Evolutionary conservation across 2,329 filamentous ascomycete genomes (phyloP), one percentile per base, ranked within the genome.

Genomic region (Dactylellina sp.): DNA sequence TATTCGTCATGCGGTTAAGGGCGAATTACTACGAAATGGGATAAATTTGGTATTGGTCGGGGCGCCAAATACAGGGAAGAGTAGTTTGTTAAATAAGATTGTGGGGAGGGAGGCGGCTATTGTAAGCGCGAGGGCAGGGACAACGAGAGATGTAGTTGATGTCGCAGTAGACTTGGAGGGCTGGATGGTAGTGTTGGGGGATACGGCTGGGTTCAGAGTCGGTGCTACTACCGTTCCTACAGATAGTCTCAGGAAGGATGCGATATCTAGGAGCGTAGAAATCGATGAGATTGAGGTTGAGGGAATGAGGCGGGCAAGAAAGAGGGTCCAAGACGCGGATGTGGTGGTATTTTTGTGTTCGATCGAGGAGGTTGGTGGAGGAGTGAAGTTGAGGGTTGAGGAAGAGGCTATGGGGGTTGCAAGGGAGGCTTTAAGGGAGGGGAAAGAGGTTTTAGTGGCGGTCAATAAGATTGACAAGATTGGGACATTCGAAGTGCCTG

Each of bases 41-140:
- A 96, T 99, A 76, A 88, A 87, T 64, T 88, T 99, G 71, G 91
- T 94, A 1, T 84, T 99, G 1, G 84, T 99, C 0, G 95, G 95
- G 0, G 92, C 93, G 5, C 95, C 95, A 0, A 99, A 99, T 79
- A 93, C 89, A 0, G 95, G 95, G 12, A 99, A 99, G 81, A 97
- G 93, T 80, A 97, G 93, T 12, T 82, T 99, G 71, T 87, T 99
- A 81, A 99, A 99, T 80, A 84, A 89, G 20, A 86, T 99, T 56
- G 92, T 97, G 1, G 94, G 95, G 0, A 86, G 93, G 59, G 94
- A 98, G 80, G 95, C 95, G 1, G 96, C 93, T 2, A 99, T 99
- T 78, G 95, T 99, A 6, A 97, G 93, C 47, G 86, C 88, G 0
- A 93, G 98, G 82, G 93, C 93, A 40, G 95, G 95, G 0, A 99